phyloP scores from a whole-genome alignment of 148 eudicot species.

The Dysphania ambrosioides region DNA sequence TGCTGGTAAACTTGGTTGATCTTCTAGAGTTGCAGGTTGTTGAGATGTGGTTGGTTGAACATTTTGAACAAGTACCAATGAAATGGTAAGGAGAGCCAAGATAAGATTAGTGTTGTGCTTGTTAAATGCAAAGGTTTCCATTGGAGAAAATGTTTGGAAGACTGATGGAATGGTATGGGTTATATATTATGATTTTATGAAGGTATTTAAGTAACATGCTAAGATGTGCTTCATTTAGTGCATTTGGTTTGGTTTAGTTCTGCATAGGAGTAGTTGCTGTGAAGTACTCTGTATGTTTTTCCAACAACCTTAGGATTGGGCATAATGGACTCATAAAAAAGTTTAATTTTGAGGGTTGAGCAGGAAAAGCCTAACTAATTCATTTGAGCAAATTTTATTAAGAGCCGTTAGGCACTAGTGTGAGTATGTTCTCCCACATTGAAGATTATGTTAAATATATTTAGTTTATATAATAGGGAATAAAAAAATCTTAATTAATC shows the following conservation, averaged over 20 bases:
- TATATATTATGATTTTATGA: neutral
- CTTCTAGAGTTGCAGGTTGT: neutral
- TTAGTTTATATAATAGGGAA: too few relatives aligned
- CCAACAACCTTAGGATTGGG: neutral
- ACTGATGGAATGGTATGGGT: neutral
- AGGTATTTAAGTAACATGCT: neutral
- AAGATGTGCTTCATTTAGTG: neutral
- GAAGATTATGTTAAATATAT: too few relatives aligned
- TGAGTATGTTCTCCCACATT: too few relatives aligned
- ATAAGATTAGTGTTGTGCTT: neutral
- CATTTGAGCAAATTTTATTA: neutral
- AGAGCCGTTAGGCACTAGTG: too few relatives aligned
- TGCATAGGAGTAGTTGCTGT: neutral
- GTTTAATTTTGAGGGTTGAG: neutral
- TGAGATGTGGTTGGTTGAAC: neutral
- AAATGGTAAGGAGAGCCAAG: neutral
- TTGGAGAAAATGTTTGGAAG: neutral
- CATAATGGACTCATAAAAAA: neutral
- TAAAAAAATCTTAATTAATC: too few relatives aligned
- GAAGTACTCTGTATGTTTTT: neutral
- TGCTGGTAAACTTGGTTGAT: neutral
- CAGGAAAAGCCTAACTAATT: slow-evolving; percentile 1
- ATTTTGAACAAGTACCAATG: neutral
- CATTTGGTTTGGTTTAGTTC: neutral
- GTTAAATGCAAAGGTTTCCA: neutral